Conservation (phyloP, 2,329 filamentous ascomycete species). For the Intubia oerlemansii region DNA sequence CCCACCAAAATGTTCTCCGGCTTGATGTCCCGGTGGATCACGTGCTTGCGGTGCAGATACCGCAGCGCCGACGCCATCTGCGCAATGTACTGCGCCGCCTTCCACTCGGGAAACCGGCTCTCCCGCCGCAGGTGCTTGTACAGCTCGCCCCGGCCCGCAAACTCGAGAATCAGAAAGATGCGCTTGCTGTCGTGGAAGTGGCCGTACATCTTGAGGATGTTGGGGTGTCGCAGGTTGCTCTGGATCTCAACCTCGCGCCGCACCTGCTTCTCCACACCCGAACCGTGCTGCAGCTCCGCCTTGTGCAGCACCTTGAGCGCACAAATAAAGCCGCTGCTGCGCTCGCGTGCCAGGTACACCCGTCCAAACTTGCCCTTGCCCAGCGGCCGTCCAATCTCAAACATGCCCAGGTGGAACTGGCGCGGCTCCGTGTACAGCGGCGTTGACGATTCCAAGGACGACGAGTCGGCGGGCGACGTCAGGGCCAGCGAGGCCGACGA, state of each 20-base stretch:
- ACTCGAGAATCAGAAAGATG: constrained; percentile 74
- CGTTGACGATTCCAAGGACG: background rate
- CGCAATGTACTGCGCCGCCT: constrained; percentile 68
- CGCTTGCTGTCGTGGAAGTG: constrained; percentile 82
- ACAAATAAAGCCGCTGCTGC: constrained; percentile 61
- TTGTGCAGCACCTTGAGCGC: constrained; percentile 77
- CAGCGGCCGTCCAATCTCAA: constrained; percentile 72
- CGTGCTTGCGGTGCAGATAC: constrained; percentile 89
- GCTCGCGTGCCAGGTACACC: constrained; percentile 68
- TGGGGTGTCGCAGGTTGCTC: constrained; percentile 67
- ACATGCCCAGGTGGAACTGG: constrained; percentile 78
- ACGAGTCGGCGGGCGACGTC: constrained; percentile 20
- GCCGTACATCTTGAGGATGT: constrained; percentile 64
- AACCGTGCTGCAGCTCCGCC: constrained; percentile 56
- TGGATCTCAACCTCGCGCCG: constrained; percentile 80
- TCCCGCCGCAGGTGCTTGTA: constrained; percentile 73
- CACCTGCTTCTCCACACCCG: constrained; percentile 64
- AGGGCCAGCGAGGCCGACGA: constrained; percentile 23
- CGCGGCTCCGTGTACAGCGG: constrained; percentile 19
- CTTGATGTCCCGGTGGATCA: constrained; percentile 96
- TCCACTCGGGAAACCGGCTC: constrained; percentile 64
- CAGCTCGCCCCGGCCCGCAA: constrained; percentile 65
- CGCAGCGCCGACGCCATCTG: constrained; percentile 79
- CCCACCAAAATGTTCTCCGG: constrained; percentile 93
- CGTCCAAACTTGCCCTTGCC: constrained; percentile 78